phyloP scores from a whole-genome alignment of 2,329 filamentous ascomycete species.

The Trichoderma gracile region DNA sequence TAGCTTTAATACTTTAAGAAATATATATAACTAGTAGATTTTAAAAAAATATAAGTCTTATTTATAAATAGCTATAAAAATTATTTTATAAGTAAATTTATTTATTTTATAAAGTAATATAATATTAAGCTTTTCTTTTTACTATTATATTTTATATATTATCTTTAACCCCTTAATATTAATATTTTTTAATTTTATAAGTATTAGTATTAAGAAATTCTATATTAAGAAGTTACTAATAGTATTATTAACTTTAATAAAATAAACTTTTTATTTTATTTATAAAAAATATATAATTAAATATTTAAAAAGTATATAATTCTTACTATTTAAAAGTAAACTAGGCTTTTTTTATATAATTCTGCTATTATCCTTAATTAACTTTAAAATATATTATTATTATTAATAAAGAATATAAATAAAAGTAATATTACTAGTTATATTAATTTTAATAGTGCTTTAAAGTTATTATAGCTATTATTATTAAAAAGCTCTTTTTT shows the following conservation, averaged over 20 bases:
- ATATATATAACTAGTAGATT: background rate
- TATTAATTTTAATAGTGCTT: background rate
- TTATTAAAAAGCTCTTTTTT: background rate
- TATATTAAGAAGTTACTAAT: background rate
- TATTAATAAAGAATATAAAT: background rate
- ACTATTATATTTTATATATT: background rate
- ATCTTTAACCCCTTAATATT: slow-evolving; percentile 16
- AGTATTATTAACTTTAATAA: background rate
- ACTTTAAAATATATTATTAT: background rate
- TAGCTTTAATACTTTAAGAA: slow-evolving; percentile 16
- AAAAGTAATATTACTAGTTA: background rate
- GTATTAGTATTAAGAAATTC: background rate
- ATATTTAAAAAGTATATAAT: background rate
- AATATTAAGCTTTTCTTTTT: slow-evolving; percentile 17
- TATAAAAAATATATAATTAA: background rate
- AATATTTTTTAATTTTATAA: slow-evolving; percentile 9
- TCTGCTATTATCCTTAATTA: background rate
- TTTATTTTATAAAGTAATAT: background rate
- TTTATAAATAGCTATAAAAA: slow-evolving; percentile 5
- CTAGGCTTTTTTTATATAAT: background rate
- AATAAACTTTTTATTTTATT: background rate
- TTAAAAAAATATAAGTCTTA: background rate
- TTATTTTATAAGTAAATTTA: slow-evolving; percentile 6
- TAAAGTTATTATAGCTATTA: background rate
- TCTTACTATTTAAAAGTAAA: background rate